Conservation (phyloP, 345 rosid species). For the Theobroma cacao region DNA sequence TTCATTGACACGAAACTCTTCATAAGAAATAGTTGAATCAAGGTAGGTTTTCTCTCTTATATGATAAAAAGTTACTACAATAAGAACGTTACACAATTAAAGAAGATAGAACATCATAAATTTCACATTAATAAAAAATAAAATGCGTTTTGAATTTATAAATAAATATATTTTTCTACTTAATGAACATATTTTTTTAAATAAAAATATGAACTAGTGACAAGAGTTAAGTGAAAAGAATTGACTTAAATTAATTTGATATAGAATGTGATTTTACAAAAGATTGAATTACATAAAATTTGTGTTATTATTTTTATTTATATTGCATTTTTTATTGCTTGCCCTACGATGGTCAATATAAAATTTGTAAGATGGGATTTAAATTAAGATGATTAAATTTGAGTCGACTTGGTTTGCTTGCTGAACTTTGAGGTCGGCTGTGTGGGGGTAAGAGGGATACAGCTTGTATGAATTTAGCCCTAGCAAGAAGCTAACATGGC, state of each 20-base stretch:
- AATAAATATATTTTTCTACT: no score
- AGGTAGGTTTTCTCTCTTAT: no score
- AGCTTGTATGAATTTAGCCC: not conserved
- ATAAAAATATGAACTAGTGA: no score
- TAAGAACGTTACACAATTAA: no score
- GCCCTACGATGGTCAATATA: not conserved
- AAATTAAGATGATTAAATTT: not conserved
- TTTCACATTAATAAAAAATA: no score
- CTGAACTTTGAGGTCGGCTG: not conserved
- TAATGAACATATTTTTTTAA: no score
- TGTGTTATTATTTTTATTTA: not conserved
- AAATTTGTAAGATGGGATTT: not conserved
- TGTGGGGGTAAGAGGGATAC: not conserved
- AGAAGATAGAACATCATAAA: no score
- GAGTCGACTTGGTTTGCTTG: conserved; percentile 1
- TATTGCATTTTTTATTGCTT: not conserved
- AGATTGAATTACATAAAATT: not conserved
- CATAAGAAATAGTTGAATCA: no score
- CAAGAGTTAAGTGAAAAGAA: no score
- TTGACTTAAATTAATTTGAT: not conserved
- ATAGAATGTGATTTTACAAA: not conserved
- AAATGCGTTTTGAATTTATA: no score
- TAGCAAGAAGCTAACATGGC: not conserved
- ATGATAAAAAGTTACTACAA: no score
- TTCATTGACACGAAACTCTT: no score